phyloP scores from a whole-genome alignment of 306 rosid species.

The Delonix regia region DNA sequence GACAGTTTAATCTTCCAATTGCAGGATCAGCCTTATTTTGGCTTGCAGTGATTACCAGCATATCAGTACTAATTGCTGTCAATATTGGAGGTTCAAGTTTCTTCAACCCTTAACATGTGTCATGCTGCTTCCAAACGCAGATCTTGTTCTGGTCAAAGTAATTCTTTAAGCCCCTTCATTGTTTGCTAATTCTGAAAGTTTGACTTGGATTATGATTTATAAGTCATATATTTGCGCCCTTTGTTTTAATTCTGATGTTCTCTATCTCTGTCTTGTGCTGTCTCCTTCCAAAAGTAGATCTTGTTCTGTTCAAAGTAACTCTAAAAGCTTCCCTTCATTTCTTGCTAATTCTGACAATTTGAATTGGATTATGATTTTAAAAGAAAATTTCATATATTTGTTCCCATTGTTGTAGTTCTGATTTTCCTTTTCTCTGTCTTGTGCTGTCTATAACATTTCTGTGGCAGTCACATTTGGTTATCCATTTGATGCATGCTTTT shows the following conservation, averaged over 20 bases:
- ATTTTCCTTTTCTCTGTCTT: neutral
- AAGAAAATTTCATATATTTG: too few species aligned
- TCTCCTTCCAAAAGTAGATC: neutral
- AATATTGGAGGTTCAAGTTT: slow-evolving; percentile 80
- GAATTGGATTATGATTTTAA: neutral
- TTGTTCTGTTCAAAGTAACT: slow-evolving; percentile 46
- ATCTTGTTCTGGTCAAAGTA: slow-evolving; percentile 46
- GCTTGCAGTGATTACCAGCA: slow-evolving; percentile 81
- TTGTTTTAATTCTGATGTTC: neutral
- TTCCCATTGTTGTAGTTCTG: neutral
- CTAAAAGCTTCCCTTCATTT: neutral
- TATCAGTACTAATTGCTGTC: slow-evolving; percentile 70
- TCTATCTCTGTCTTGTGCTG: neutral
- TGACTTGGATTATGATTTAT: slow-evolving; percentile 15
- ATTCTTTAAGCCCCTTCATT: slow-evolving; percentile 25
- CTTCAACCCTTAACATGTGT: slow-evolving; percentile 77
- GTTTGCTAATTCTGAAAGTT: neutral
- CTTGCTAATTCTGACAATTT: slow-evolving; percentile 1
- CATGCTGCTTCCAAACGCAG: slow-evolving; percentile 36
- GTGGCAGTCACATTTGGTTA: too few species aligned
- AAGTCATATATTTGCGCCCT: slow-evolving; percentile 2
- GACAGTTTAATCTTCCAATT: slow-evolving; percentile 39
- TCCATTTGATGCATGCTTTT: neutral
- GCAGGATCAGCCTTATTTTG: slow-evolving; percentile 81
- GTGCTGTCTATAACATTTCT: too few species aligned